Conservation (phyloP, 257 asterid species). For the Solanum verrucosum region DNA sequence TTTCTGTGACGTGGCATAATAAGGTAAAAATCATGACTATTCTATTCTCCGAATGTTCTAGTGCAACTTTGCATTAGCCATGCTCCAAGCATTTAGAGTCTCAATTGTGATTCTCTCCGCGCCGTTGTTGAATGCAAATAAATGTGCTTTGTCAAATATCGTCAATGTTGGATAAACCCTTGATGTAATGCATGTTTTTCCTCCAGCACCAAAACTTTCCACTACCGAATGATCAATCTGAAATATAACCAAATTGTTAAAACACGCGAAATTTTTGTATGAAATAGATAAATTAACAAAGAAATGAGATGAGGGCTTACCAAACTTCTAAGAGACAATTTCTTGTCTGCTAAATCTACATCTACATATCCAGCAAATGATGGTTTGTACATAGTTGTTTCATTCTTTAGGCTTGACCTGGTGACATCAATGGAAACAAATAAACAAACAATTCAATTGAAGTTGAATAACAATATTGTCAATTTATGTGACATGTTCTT, state of each 20-base stretch:
- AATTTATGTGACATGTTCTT: neutral
- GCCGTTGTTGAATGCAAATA: constrained; percentile 5
- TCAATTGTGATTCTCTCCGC: neutral
- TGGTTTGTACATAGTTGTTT: neutral
- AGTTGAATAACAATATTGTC: neutral
- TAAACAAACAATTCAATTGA: neutral
- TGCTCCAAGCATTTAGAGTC: constrained; percentile 6
- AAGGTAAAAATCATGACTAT: neutral
- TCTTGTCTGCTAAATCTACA: constrained; percentile 4
- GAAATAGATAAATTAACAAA: neutral
- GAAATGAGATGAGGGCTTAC: neutral
- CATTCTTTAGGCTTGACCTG: neutral
- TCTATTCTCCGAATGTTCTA: neutral
- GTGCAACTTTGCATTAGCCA: neutral
- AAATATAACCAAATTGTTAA: neutral
- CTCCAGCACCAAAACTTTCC: constrained; percentile 11
- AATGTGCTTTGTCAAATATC: neutral
- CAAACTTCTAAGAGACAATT: constrained; percentile 11
- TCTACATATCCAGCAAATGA: constrained; percentile 11
- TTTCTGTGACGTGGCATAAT: neutral
- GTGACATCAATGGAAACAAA: neutral
- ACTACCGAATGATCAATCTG: constrained; percentile 14
- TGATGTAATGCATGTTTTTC: constrained; percentile 5
- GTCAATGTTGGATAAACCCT: constrained; percentile 10
- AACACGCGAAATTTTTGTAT: neutral